Percentiles rank a stretch among this genome's conserved stretches.
Evolutionary conservation across 2,329 filamentous ascomycete species (phyloP).

Genomic region (Fusarium proliferatum): DNA sequence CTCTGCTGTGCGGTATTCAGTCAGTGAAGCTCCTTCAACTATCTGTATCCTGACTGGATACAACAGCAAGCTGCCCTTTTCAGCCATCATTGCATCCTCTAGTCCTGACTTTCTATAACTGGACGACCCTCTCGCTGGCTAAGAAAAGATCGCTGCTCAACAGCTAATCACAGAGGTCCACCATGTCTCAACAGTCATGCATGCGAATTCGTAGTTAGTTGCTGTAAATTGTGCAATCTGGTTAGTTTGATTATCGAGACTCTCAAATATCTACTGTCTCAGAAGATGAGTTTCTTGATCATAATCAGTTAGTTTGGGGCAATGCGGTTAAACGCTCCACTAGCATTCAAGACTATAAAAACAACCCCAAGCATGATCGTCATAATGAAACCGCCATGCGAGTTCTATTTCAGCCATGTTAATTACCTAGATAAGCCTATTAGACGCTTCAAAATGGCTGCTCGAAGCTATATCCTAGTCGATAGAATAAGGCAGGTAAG

Average conservation of each 20-base stretch:
- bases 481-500: slow-evolving; percentile 13
- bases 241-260: slow-evolving; percentile 4
- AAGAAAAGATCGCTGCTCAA: slow-evolving; percentile 16
- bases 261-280: not conserved
- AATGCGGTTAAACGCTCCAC: slow-evolving; percentile 15
- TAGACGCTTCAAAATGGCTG: not conserved
- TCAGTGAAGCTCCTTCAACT: not conserved
- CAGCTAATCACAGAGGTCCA: not conserved
- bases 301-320: slow-evolving; percentile 4
- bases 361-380: slow-evolving; percentile 26
- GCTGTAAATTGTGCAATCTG: not conserved
- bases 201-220: not conserved
- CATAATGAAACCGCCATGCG: slow-evolving; percentile 27
- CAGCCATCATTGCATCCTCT: not conserved
- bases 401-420: slow-evolving; percentile 15
- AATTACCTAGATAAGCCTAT: slow-evolving; percentile 12
- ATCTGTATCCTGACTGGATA: slow-evolving; percentile 2
- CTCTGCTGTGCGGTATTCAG: slow-evolving; percentile 12
- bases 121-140: not conserved
- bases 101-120: not conserved
- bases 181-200: not conserved
- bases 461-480: slow-evolving; percentile 12
- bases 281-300: not conserved
- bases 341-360: slow-evolving; percentile 15
- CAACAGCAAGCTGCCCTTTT: slow-evolving; percentile 8